Base-by-base conservation (phyloP, 495 filamentous ascomycete species). In the Daldinia loculata region DNA sequence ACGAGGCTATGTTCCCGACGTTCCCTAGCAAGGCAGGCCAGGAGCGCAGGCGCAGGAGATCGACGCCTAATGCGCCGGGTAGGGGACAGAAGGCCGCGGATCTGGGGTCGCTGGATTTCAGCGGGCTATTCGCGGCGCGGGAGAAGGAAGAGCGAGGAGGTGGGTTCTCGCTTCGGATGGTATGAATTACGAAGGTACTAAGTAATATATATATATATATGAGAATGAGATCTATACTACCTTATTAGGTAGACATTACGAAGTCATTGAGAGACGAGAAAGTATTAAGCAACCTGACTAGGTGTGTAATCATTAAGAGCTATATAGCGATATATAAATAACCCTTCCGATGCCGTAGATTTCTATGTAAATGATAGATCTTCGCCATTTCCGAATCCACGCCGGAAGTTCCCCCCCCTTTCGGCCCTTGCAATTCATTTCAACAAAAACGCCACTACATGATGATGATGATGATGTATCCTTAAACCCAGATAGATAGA, bases 21-120 rank as follows among this genome's bases (percentile, higher is more conserved):
- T 99, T 97, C 76, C 95, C 95, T 2, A 94, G 90, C 56, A 98
- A 97, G 80, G 95, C 95, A 0, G 93, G 93, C 1, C 91, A 95
- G 85, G 95, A 99, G 85, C 92, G 90, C 76, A 79, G 94, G 72
- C 83, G 93, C 66, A 81, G 87, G 32, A 78, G 88, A 29, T 89
- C 86, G 63, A 97, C 90, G 45, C 95, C 95, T 2, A 91, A 92
- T 74, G 95, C 95, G n/a, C 95, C 95, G 2, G 89, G 86, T 34
- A 81, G 93, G 6, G 95, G 94, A 0, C 88, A 91, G 72, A 91
- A 89, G 56, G 89, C 89, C 2, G 86, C 79, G 56, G 81, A 94
- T 55, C 80, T 84, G 12, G 88, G 85, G 0, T 82, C 87, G 64
- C 86, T 93, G 68, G 92, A 95, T 80, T 93, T 94, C 39, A 93